These are phyloP conservation scores for Silene latifolia DNA, from an alignment of 148 eudicot species.

Conservation along the genomic window DNA sequence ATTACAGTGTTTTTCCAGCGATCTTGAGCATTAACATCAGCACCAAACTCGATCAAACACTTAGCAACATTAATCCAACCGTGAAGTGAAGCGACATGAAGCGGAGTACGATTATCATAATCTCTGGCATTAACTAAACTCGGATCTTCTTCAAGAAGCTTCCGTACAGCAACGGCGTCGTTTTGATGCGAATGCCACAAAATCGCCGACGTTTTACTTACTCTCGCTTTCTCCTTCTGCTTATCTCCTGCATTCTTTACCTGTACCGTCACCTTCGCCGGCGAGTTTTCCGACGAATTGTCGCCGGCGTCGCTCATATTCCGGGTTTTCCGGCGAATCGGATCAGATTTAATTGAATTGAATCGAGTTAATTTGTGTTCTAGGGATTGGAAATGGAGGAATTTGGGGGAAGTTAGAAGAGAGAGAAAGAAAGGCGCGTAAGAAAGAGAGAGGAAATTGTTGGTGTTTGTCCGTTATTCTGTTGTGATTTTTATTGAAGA, in stretches of 20 bases:
- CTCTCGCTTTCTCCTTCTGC: conserved; percentile 63
- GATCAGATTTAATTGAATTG: not conserved
- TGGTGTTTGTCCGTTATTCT: conserved; percentile 28
- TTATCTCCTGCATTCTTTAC: conserved; percentile 28
- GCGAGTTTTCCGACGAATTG: conserved; percentile 10
- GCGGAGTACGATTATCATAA: conserved; percentile 86
- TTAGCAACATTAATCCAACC: conserved; percentile 87
- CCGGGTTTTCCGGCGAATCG: conserved; percentile 6
- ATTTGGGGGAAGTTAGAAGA: conserved; percentile 1
- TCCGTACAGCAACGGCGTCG: conserved; percentile 63
- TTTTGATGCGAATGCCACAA: conserved; percentile 97
- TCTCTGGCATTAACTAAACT: conserved; percentile 74
- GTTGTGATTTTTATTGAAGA: not conserved
- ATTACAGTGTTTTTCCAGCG: conserved; percentile 93
- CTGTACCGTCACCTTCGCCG: too few species aligned
- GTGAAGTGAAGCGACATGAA: conserved; percentile 86
- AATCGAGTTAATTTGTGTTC: not conserved
- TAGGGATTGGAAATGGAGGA: not conserved
- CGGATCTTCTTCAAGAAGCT: conserved; percentile 77
- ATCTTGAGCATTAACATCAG: conserved; percentile 91
- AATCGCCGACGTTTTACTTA: conserved; percentile 77
- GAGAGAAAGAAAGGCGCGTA: not conserved
- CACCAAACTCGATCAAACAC: conserved; percentile 66
- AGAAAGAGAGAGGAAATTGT: not conserved
- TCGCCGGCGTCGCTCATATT: conserved; percentile 57